Conservation (phyloP, 805 yeast species). For the Saccharomycopsis microspora region DNA sequence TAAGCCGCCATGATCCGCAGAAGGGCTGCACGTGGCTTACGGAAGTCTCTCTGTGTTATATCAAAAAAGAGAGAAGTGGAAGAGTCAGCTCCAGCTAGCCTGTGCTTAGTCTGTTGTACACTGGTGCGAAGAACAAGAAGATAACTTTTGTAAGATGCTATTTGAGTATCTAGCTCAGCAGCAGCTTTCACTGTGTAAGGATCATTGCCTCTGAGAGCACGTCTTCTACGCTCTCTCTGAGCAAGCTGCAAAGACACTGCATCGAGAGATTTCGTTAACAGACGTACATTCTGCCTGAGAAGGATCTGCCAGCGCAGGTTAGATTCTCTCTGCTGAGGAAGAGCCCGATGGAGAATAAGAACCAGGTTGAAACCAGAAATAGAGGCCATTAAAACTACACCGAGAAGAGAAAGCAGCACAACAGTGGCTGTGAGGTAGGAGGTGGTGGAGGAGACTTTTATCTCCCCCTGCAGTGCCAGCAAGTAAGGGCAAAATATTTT, state of each 20-base stretch:
- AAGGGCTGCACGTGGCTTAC: constrained; percentile 1
- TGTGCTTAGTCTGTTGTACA: constrained; percentile 1
- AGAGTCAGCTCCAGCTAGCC: constrained; percentile 3
- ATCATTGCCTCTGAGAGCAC: constrained; percentile 1
- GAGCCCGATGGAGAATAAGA: background rate
- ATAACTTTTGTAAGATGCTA: constrained; percentile 1
- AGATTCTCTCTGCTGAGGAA: background rate
- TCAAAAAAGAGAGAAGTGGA: constrained; percentile 7
- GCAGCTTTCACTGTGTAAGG: constrained; percentile 2
- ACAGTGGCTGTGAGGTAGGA: constrained; percentile 3
- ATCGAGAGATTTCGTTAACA: background rate
- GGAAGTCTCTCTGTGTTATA: constrained; percentile 2
- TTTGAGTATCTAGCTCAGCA: constrained; percentile 3
- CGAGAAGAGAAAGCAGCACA: constrained; percentile 6
- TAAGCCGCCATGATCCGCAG: constrained; percentile 3
- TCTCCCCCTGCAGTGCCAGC: too few relatives aligned
- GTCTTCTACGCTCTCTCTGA: background rate
- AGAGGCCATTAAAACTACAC: constrained; percentile 12
- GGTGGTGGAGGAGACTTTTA: constrained; percentile 1
- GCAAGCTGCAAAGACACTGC: background rate
- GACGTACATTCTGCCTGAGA: constrained; percentile 1
- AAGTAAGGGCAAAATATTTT: too few relatives aligned
- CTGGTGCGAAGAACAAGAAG: constrained; percentile 1
- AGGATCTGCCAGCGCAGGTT: background rate
- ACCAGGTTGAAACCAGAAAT: constrained; percentile 13